Conservation (phyloP, 306 rosid species). For the Trifolium fragiferum region DNA sequence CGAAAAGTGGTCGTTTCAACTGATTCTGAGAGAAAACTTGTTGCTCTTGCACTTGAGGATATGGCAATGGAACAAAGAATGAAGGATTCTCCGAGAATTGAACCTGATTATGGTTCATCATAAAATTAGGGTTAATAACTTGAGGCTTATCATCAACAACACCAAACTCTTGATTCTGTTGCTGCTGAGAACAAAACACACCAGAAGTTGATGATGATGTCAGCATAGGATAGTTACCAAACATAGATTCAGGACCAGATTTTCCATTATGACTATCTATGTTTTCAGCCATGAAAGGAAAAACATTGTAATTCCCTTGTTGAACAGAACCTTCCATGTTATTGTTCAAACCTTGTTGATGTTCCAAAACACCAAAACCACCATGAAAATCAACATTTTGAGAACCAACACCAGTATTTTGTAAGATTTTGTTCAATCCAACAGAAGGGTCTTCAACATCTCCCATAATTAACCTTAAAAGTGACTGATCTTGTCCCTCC, state of each 20-base stretch:
- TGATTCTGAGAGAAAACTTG: constrained; percentile 62
- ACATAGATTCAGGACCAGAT: constrained; percentile 44
- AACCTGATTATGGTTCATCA: constrained; percentile 68
- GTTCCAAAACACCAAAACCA: constrained; percentile 63
- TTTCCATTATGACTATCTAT: constrained; percentile 44
- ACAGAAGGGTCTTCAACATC: constrained; percentile 90
- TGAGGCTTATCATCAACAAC: constrained; percentile 78
- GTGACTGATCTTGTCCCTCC: constrained; percentile 91
- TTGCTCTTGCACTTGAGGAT: constrained; percentile 69
- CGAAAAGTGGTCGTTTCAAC: constrained; percentile 63
- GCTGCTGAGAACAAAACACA: constrained; percentile 55
- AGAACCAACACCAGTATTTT: constrained; percentile 48
- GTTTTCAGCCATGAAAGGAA: constrained; percentile 4
- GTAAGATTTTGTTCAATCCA: constrained; percentile 77
- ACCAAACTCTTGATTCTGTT: constrained; percentile 55
- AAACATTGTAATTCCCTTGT: constrained; percentile 49
- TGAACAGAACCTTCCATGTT: constrained; percentile 47
- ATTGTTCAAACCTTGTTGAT: constrained; percentile 53
- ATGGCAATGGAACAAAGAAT: constrained; percentile 71
- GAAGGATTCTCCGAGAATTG: constrained; percentile 66
- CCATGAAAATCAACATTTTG: constrained; percentile 64
- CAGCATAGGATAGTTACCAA: constrained; percentile 45
- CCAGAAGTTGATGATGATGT: constrained; percentile 51
- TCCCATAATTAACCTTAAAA: constrained; percentile 81
- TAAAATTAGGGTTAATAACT: constrained; percentile 62